Evolutionary conservation across 2,329 filamentous ascomycete genomes (phyloP), one percentile per base, ranked within the genome.

Genomic region (Scedosporium aurantiacum): DNA sequence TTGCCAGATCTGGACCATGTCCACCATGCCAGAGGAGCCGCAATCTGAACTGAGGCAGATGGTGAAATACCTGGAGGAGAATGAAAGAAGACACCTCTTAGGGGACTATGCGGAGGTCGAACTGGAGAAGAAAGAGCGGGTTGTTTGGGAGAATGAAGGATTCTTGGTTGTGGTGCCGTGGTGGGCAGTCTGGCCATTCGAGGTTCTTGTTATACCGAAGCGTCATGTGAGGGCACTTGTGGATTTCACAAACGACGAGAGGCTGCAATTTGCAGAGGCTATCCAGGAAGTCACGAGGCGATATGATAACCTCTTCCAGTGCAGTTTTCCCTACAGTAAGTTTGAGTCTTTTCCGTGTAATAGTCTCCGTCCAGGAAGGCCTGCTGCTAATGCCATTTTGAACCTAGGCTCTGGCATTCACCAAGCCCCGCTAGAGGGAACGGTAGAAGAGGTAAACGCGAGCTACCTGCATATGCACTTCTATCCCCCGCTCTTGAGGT

Each of bases 101-200:
- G 87, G 82, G 18, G 94, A 97, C 74, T 99, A 97, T 70, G 91
- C 89, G 1, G 82, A 85, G 68, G 78, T 97, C 3, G 94, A 99
- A 73, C 77, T 87, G 60, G 81, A 86, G 67, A 95, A 95, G 76
- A 76, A 85, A 66, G 91, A 96, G 74, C 85, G 94, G 10, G 82
- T 96, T 7, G 89, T 99, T 0, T 96, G 89, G 71, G 86, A 95
- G 72, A 99, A 99, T 71, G 82, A 83, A 10, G 80, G 80, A 0
- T 99, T 97, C 73, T 77, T 96, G 50, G 87, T 92, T 0, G 83
- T 97, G 16, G 96, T 92, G 69, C 94, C 94, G 0, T 99, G 94
- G 91, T 99, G 94, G 94, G 94, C 91, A 0, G 82, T 91, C 18
- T 99, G 94, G 94, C 94, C 94, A 0, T 99, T 97, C 64, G 94